These are phyloP conservation scores for Anisogramma anomala DNA, from an alignment of 2,329 filamentous ascomycete species.

Conservation along the genomic window DNA sequence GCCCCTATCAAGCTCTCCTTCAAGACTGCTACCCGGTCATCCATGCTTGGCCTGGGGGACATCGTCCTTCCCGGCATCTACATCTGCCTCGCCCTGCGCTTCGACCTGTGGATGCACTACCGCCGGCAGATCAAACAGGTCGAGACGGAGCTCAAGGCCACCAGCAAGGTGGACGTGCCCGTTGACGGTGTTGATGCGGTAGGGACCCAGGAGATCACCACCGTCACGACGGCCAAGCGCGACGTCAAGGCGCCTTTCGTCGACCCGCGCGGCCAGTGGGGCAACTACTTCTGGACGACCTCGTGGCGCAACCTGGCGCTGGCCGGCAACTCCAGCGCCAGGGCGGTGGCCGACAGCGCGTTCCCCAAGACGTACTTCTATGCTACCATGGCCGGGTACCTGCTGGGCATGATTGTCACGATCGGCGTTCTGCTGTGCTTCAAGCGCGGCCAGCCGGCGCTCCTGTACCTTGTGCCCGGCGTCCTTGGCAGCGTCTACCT, in stretches of 20 bases:
- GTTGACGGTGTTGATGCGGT: constrained; percentile 16
- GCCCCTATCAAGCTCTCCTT: constrained; percentile 90
- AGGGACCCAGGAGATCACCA: constrained; percentile 25
- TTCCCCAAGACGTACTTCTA: constrained; percentile 84
- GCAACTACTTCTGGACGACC: constrained; percentile 68
- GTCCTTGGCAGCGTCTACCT: constrained; percentile 66
- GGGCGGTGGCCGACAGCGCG: constrained; percentile 28
- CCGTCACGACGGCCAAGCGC: constrained; percentile 29
- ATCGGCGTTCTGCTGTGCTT: constrained; percentile 66
- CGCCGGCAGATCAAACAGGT: constrained; percentile 48
- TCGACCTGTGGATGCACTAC: constrained; percentile 81
- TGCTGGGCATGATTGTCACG: constrained; percentile 65
- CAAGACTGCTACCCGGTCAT: constrained; percentile 42
- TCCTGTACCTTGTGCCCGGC: constrained; percentile 84
- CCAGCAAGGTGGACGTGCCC: constrained; percentile 9
- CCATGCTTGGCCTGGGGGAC: constrained; percentile 90
- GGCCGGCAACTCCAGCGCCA: constrained; percentile 20
- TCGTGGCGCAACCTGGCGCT: constrained; percentile 18
- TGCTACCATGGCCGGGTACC: constrained; percentile 64
- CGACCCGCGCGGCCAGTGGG: constrained; percentile 63
- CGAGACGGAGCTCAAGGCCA: constrained; percentile 25
- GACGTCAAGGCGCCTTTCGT: constrained; percentile 41
- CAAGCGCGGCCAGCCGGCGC: constrained; percentile 74
- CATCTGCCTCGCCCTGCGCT: constrained; percentile 77
- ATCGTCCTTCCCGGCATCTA: constrained; percentile 88